These are phyloP conservation scores for Sugiyamaella sp. DNA, from an alignment of 1,139 yeast genomes.

Conservation along the genomic window DNA sequence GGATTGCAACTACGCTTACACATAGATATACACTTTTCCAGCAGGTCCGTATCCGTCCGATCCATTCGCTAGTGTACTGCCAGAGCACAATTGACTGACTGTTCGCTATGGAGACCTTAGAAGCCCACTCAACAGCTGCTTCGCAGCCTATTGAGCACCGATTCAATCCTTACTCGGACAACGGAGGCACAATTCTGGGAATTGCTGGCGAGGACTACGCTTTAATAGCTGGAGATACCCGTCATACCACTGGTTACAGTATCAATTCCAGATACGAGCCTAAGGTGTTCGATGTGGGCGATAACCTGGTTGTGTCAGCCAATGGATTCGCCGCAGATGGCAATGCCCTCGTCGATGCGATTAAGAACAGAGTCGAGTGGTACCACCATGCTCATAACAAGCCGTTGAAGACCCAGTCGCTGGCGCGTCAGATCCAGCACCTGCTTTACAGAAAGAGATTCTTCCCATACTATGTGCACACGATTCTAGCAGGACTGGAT, in stretches of 20 bases:
- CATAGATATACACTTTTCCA: no score
- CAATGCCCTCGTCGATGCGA: constrained; percentile 75
- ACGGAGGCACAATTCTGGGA: constrained; percentile 97
- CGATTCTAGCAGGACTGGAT: constrained; percentile 92
- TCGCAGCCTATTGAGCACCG: constrained; percentile 78
- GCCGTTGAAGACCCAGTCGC: constrained; percentile 65
- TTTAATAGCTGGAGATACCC: constrained; percentile 95
- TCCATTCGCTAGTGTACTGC: neutral
- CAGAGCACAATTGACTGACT: neutral
- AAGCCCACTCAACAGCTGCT: constrained; percentile 20
- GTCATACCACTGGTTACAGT: constrained; percentile 92
- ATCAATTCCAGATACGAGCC: constrained; percentile 94
- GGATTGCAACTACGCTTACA: no score
- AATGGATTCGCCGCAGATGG: constrained; percentile 98
- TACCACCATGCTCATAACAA: constrained; percentile 89
- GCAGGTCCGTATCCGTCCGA: neutral
- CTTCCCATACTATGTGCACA: constrained; percentile 95
- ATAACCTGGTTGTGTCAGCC: constrained; percentile 83
- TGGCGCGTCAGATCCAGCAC: constrained; percentile 92
- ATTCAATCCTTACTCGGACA: constrained; percentile 94
- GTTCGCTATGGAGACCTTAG: constrained; percentile 26
- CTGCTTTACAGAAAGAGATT: constrained; percentile 88
- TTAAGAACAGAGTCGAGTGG: constrained; percentile 83
- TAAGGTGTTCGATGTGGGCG: constrained; percentile 87
- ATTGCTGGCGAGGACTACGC: constrained; percentile 98